These are phyloP conservation scores for Catharanthus roseus DNA, from an alignment of 257 asterid genomes.

Conservation along the genomic window DNA sequence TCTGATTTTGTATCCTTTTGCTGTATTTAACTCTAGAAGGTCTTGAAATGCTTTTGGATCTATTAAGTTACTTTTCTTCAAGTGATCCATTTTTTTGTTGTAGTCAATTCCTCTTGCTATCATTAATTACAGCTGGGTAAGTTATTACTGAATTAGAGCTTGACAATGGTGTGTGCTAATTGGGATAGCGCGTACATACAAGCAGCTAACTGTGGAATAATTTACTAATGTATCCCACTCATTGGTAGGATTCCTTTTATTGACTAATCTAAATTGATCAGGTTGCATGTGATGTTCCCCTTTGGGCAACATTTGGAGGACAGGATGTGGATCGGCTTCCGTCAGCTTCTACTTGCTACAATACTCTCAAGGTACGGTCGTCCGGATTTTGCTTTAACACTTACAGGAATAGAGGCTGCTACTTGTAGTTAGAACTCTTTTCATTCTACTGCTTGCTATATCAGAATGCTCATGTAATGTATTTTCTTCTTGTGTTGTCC, in stretches of 20 bases:
- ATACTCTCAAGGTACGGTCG: conserved; percentile 76
- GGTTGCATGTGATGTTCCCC: conserved; percentile 82
- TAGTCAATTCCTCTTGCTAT: not conserved
- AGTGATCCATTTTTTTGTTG: not conserved
- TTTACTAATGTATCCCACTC: not conserved
- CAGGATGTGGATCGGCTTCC: conserved; percentile 99
- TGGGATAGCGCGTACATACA: not conserved
- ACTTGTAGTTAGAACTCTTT: not conserved
- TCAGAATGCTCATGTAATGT: not conserved
- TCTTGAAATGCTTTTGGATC: not conserved
- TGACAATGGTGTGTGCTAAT: not conserved
- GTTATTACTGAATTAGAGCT: not conserved
- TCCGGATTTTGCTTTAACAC: not conserved
- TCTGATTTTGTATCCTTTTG: not conserved
- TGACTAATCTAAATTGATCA: conserved; percentile 17
- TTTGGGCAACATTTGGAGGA: conserved; percentile 92
- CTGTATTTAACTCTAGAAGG: not conserved
- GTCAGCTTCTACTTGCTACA: conserved; percentile 96
- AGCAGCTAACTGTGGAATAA: not conserved
- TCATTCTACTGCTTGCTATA: not conserved
- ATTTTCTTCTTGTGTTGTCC: conserved; percentile 15
- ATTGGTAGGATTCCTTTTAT: not conserved
- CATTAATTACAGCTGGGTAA: not conserved
- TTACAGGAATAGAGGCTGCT: not conserved
- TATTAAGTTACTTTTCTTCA: not conserved